Conservation (phyloP, 1,139 yeast genomes). For the Saccharomyces hybrid region DNA sequence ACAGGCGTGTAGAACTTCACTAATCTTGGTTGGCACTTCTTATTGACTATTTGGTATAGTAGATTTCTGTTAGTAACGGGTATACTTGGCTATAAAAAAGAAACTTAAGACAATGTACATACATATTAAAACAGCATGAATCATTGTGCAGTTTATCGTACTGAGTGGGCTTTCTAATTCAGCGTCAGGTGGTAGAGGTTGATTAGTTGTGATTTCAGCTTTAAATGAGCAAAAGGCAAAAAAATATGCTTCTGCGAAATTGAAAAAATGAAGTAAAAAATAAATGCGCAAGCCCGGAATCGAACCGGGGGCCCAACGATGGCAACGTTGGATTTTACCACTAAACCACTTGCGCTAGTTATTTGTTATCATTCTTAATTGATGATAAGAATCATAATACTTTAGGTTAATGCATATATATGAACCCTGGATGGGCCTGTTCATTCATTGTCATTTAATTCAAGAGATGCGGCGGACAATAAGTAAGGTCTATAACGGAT, state of each 20-base stretch:
- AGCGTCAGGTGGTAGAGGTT: too few relatives aligned
- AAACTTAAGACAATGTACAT: slow-evolving; percentile 32
- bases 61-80: slow-evolving; percentile 4
- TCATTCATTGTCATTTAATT: too few relatives aligned
- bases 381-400: too few relatives aligned
- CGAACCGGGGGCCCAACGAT: slow-evolving; percentile 1
- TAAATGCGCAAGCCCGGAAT: slow-evolving; percentile 1
- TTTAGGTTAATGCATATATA: too few relatives aligned
- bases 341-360: not conserved
- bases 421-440: too few relatives aligned
- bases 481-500: too few relatives aligned
- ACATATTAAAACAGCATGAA: slow-evolving; percentile 84
- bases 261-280: not conserved
- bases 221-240: not conserved
- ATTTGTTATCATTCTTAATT: too few relatives aligned
- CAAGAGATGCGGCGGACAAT: too few relatives aligned
- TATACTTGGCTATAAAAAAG: not conserved
- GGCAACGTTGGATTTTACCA: slow-evolving; percentile 1
- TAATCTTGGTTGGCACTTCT: slow-evolving; percentile 84
- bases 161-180: too few relatives aligned
- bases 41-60: slow-evolving; percentile 48
- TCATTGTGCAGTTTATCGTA: slow-evolving; percentile 40
- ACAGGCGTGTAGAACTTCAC: slow-evolving; percentile 91
- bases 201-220: too few relatives aligned
- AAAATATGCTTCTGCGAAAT: not conserved